phyloP scores from a whole-genome alignment of 1,139 yeast species.

The Yamadazyma oceani region DNA sequence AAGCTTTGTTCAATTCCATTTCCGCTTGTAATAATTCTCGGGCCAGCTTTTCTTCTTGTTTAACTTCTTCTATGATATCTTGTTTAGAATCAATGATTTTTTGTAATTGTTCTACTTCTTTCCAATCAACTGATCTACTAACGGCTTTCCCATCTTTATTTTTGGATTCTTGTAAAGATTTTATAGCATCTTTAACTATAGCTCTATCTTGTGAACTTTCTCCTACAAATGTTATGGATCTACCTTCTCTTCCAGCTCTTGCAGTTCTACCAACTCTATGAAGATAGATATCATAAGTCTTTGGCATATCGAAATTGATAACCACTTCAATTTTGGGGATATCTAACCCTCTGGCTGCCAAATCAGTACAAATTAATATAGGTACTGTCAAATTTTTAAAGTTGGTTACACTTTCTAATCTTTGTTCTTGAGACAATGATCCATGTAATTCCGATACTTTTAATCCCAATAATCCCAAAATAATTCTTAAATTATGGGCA shows the following conservation, averaged over 20 bases:
- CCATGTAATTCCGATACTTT: slow-evolving; percentile 94
- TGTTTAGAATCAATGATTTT: slow-evolving; percentile 58
- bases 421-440: slow-evolving; percentile 91
- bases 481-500: slow-evolving; percentile 82
- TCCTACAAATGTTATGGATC: slow-evolving; percentile 89
- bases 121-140: slow-evolving; percentile 88
- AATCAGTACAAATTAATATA: slow-evolving; percentile 89
- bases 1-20: slow-evolving; percentile 84
- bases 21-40: slow-evolving; percentile 87
- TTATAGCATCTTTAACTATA: slow-evolving; percentile 86
- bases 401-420: slow-evolving; percentile 77
- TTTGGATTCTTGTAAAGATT: slow-evolving; percentile 49
- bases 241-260: slow-evolving; percentile 97
- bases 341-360: slow-evolving; percentile 99
- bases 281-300: slow-evolving; percentile 81
- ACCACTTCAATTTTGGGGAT: slow-evolving; percentile 96
- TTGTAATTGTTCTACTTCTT: slow-evolving; percentile 68
- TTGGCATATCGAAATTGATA: slow-evolving; percentile 94
- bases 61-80: slow-evolving; percentile 67
- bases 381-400: slow-evolving; percentile 84
- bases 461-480: slow-evolving; percentile 83
- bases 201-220: slow-evolving; percentile 81
- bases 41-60: slow-evolving; percentile 85
- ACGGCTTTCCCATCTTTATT: slow-evolving; percentile 55
- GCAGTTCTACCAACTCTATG: slow-evolving; percentile 99